A percentile compares a stretch with the other conserved stretches of the same genome.
Evolutionary conservation across 2,329 filamentous ascomycete species (phyloP).

Genomic region (Stachybotrys chartarum): DNA sequence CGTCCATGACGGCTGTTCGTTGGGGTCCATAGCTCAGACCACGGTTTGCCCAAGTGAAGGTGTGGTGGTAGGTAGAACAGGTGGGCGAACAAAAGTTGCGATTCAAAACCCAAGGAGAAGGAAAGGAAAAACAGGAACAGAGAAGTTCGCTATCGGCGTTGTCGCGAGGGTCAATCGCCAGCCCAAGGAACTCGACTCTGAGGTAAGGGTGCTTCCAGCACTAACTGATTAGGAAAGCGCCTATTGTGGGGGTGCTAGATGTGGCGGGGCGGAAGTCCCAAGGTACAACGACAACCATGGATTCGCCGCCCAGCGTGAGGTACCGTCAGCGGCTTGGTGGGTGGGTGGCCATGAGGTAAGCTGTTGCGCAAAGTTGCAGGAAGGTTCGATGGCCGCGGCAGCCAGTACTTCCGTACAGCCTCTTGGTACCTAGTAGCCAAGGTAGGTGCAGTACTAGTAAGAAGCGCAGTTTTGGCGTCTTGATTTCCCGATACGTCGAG

Average conservation of each 20-base stretch:
- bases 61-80: conserved; percentile 1
- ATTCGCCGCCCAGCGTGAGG: background rate
- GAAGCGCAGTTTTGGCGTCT: too few species aligned
- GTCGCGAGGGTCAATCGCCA: background rate
- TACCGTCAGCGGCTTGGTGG: background rate
- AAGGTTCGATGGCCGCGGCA: background rate
- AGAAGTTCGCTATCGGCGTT: background rate
- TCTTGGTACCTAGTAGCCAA: too few species aligned
- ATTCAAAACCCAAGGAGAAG: conserved; percentile 16
- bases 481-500: too few species aligned
- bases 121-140: background rate
- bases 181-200: background rate
- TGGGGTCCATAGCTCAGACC: conserved; percentile 33
- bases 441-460: too few species aligned
- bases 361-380: background rate
- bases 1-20: conserved; percentile 31
- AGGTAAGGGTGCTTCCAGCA: background rate
- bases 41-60: conserved; percentile 1
- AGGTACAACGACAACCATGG: background rate
- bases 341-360: background rate
- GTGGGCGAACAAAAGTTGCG: conserved; percentile 9
- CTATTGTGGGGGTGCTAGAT: too few species aligned
- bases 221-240: too few species aligned
- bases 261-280: too few species aligned
- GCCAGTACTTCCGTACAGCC: too few species aligned